Evolutionary conservation across 78 protist genomes (phyloP).

Genomic region (Acrasis kona): DNA sequence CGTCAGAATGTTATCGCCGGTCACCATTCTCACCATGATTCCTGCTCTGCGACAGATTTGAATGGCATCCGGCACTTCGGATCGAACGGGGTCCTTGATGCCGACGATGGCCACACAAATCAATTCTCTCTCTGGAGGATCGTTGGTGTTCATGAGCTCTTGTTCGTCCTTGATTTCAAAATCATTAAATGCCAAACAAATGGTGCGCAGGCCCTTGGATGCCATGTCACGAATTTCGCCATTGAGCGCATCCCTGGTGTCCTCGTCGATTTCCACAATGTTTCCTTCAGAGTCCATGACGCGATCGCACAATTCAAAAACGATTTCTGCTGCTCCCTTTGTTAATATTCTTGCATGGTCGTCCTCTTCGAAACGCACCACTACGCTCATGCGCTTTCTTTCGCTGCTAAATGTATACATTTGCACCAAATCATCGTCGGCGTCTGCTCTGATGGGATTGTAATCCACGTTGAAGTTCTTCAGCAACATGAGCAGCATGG

Average conservation of each 20-base stretch:
- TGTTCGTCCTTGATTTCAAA: too few relatives aligned
- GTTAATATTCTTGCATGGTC: neutral
- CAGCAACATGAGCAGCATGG: too few relatives aligned
- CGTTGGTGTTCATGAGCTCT: too few relatives aligned
- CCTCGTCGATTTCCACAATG: neutral
- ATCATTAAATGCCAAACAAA: neutral
- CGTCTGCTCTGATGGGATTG: too few relatives aligned
- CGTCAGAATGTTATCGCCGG: constrained; percentile 78
- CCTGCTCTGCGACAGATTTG: constrained; percentile 56
- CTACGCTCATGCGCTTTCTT: neutral
- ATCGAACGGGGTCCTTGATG: constrained; percentile 62
- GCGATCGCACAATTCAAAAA: neutral
- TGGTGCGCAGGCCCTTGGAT: neutral
- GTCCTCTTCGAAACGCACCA: neutral
- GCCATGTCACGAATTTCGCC: neutral
- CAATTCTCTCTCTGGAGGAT: constrained; percentile 38
- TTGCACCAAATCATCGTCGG: too few relatives aligned
- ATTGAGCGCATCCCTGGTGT: neutral
- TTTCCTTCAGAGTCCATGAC: neutral
- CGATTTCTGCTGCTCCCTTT: neutral
- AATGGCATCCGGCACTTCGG: constrained; percentile 55
- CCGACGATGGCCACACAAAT: constrained; percentile 46
- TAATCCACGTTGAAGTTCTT: too few relatives aligned
- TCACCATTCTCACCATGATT: constrained; percentile 71
- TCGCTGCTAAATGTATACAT: neutral